Percentiles rank a stretch among this genome's conserved stretches.
These are phyloP conservation scores for Agaricus sinodeliciosus DNA, from an alignment of 768 basidiomycete genomes.

Conservation along the genomic window DNA sequence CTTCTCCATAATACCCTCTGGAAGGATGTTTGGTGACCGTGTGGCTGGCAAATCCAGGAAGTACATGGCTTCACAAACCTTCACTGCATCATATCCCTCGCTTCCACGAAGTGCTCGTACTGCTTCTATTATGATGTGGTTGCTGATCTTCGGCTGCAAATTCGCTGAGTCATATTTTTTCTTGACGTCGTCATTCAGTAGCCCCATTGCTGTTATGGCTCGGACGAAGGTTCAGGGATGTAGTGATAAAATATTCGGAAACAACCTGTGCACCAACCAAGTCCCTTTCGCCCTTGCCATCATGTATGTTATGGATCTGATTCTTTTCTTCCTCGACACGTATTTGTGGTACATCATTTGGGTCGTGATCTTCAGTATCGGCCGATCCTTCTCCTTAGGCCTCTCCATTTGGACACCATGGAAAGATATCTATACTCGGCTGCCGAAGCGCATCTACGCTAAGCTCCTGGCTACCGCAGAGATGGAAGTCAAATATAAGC, in stretches of 20 bases:
- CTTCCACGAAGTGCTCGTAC: slow-evolving; percentile 66
- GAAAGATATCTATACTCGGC: slow-evolving; percentile 92
- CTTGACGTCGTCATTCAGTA: slow-evolving; percentile 93
- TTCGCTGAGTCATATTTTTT: slow-evolving; percentile 98
- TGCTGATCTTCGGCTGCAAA: slow-evolving; percentile 94
- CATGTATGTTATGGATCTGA: slow-evolving; percentile 99
- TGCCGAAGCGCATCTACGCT: slow-evolving; percentile 97
- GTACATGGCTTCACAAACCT: slow-evolving; percentile 97
- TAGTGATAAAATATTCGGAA: slow-evolving; percentile 77
- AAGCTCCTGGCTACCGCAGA: slow-evolving; percentile 93
- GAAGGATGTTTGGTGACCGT: slow-evolving; percentile 97
- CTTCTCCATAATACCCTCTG: slow-evolving; percentile 89
- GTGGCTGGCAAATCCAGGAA: slow-evolving; percentile 97
- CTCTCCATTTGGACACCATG: slow-evolving; percentile 99
- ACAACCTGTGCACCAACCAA: slow-evolving; percentile 80
- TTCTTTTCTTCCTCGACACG: slow-evolving; percentile 98
- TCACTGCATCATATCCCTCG: slow-evolving; percentile 93
- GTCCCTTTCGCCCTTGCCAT: slow-evolving; percentile 91
- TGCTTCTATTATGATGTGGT: slow-evolving; percentile 84
- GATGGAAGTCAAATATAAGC: slow-evolving; percentile 99
- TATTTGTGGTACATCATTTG: slow-evolving; percentile 99
- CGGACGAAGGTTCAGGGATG: slow-evolving; percentile 91
- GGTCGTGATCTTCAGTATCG: slow-evolving; percentile 92
- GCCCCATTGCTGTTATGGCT: slow-evolving; percentile 95
- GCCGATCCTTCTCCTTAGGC: slow-evolving; percentile 85